phyloP scores from a whole-genome alignment of 2,329 filamentous ascomycete species.

The Pleomassaria siparia region DNA sequence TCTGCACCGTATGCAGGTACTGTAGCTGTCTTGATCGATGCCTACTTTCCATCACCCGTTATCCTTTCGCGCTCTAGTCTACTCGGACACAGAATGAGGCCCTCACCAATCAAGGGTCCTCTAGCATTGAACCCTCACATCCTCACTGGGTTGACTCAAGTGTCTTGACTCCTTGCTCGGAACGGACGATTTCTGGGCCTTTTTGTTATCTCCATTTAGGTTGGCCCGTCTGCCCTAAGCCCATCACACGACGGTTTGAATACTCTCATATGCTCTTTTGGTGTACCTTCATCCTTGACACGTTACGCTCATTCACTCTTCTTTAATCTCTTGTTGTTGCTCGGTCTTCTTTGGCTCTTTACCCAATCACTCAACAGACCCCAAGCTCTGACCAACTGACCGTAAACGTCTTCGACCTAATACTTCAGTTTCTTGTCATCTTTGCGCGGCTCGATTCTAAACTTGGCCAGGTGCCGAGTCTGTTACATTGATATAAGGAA shows the following conservation, averaged over 20 bases:
- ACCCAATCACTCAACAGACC: slow-evolving; percentile 16
- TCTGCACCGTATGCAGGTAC: slow-evolving; percentile 11
- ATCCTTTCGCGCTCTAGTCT: slow-evolving; percentile 22
- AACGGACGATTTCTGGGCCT: slow-evolving; percentile 15
- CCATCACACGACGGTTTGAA: slow-evolving; percentile 22
- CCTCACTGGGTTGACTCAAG: slow-evolving; percentile 25
- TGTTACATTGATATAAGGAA: slow-evolving; percentile 18
- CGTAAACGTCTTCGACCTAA: slow-evolving; percentile 13
- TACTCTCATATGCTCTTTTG: slow-evolving; percentile 15
- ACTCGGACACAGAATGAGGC: slow-evolving; percentile 9
- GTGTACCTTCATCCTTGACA: slow-evolving; percentile 13
- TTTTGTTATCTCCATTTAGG: slow-evolving; percentile 17
- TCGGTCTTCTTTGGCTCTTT: slow-evolving; percentile 10
- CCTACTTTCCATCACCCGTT: slow-evolving; percentile 23
- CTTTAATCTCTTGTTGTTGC: slow-evolving; percentile 11
- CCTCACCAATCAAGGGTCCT: slow-evolving; percentile 18
- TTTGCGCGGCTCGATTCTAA: slow-evolving; percentile 16
- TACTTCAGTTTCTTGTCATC: slow-evolving; percentile 14
- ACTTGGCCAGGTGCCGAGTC: slow-evolving; percentile 26
- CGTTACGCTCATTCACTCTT: slow-evolving; percentile 13
- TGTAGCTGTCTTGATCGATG: slow-evolving; percentile 19
- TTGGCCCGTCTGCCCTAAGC: slow-evolving; percentile 12
- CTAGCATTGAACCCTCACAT: slow-evolving; percentile 19
- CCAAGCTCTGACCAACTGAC: slow-evolving; percentile 16
- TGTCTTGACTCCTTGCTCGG: slow-evolving; percentile 19